A percentile compares a stretch with the other conserved stretches of the same genome.
Evolutionary conservation across 108 stramenopile genomes (phyloP).

Genomic region (Pseudonitzschia multiseries): DNA sequence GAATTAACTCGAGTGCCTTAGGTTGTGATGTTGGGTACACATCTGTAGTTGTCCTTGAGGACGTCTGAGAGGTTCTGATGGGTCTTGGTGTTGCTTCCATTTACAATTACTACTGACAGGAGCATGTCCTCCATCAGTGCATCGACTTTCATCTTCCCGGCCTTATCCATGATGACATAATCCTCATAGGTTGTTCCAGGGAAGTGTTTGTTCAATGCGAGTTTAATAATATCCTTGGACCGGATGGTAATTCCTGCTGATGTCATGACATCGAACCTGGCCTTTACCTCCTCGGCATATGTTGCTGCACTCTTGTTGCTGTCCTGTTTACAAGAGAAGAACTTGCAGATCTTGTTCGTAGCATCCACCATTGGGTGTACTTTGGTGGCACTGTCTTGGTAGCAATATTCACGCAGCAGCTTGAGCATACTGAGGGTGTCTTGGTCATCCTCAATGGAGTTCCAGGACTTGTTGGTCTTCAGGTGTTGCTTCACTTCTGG

Average conservation of each 20-base stretch:
- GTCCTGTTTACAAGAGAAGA: not conserved
- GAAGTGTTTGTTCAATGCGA: not conserved
- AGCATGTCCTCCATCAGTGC: not conserved
- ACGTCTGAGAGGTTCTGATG: not conserved
- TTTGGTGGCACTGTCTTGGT: no score
- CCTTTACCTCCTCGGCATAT: not conserved
- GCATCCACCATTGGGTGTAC: no score
- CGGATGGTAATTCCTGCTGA: not conserved
- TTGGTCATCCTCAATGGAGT: no score
- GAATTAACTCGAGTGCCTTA: not conserved
- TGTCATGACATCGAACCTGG: not conserved
- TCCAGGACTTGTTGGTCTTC: not conserved
- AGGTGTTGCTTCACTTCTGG: not conserved
- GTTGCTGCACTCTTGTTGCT: not conserved
- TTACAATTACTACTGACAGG: not conserved
- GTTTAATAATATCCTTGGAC: not conserved
- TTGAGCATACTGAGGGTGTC: no score
- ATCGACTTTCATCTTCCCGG: not conserved
- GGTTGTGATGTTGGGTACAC: not conserved
- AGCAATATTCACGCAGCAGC: no score
- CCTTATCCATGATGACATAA: not conserved
- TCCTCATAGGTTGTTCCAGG: not conserved
- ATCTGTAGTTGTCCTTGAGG: not conserved
- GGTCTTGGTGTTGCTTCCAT: not conserved
- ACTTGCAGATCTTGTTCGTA: not conserved